These are phyloP conservation scores for Coccomyxa sp. DNA, from an alignment of 139 green algal genomes.

Conservation along the genomic window DNA sequence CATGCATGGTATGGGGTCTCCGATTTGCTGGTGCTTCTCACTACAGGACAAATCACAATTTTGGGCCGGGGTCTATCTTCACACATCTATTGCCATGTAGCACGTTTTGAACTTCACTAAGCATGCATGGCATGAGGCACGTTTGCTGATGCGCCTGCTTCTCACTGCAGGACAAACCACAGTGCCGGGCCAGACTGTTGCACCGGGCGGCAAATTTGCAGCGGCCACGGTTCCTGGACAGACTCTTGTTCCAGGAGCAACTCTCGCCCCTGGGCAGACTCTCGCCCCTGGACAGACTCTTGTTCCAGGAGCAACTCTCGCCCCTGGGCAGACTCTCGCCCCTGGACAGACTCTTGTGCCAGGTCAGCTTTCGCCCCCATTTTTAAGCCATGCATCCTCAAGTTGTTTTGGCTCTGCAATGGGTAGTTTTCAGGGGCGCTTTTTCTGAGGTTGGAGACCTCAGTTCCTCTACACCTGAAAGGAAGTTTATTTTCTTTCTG, in stretches of 20 bases:
- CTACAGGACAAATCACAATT: neutral
- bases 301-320: neutral
- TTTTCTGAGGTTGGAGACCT: too few species aligned
- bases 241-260: neutral
- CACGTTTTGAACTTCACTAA: too few species aligned
- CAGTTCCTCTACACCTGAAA: too few species aligned
- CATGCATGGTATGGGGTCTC: too few species aligned
- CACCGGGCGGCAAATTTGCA: neutral
- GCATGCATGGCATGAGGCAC: too few species aligned
- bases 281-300: neutral
- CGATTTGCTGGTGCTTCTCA: neutral
- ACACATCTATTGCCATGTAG: too few species aligned
- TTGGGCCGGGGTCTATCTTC: too few species aligned
- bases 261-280: neutral
- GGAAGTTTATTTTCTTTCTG: too few species aligned
- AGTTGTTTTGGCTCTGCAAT: too few species aligned
- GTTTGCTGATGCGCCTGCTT: too few species aligned
- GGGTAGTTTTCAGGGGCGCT: too few species aligned
- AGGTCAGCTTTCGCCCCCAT: neutral
- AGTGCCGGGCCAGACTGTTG: neutral
- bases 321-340: neutral
- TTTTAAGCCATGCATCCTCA: neutral
- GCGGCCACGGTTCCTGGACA: too few species aligned
- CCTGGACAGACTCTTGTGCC: neutral
- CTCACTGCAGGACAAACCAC: neutral